A percentile compares a stretch with the other conserved stretches of the same genome.
These are phyloP conservation scores for Sporothrix dimorphospora DNA, from an alignment of 2,329 filamentous ascomycete species.

Conservation along the genomic window DNA sequence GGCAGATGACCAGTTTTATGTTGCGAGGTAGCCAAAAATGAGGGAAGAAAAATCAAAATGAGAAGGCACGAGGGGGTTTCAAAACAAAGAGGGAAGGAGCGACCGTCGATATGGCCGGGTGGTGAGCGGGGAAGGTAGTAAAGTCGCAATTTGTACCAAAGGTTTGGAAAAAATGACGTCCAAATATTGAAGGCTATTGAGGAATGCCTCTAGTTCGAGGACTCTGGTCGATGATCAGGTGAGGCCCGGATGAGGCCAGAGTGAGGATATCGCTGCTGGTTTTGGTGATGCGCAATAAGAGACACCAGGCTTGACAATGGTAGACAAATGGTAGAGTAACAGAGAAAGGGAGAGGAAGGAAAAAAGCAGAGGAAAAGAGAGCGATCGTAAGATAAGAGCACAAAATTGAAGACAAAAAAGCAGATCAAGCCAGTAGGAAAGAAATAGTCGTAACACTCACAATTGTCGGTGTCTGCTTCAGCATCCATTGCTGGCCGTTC, in stretches of 20 bases:
- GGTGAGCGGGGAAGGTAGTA: neutral
- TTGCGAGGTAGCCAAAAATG: neutral
- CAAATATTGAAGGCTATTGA: neutral
- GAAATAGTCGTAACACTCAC: constrained; percentile 39
- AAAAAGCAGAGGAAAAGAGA: neutral
- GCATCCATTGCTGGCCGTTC: constrained; percentile 44
- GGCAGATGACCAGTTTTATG: neutral
- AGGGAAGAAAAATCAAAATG: neutral
- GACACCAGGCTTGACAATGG: neutral
- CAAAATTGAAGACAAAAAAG: neutral
- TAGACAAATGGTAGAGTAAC: neutral
- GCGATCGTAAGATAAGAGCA: neutral
- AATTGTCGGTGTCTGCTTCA: constrained; percentile 40
- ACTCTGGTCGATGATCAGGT: neutral
- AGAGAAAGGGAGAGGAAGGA: neutral
- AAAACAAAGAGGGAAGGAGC: constrained; percentile 9
- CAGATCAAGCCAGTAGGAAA: neutral
- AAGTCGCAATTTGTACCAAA: neutral
- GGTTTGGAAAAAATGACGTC: neutral
- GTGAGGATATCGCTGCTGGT: neutral
- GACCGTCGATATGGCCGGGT: neutral
- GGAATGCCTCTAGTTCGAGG: neutral
- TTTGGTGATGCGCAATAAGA: neutral
- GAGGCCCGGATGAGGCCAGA: neutral
- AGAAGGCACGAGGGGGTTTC: neutral